A percentile compares a stretch with the other conserved stretches of the same genome.
These are phyloP conservation scores for Neckera pumila DNA, from an alignment of 225 moss, liverwort and hornwort species.

Conservation along the genomic window DNA sequence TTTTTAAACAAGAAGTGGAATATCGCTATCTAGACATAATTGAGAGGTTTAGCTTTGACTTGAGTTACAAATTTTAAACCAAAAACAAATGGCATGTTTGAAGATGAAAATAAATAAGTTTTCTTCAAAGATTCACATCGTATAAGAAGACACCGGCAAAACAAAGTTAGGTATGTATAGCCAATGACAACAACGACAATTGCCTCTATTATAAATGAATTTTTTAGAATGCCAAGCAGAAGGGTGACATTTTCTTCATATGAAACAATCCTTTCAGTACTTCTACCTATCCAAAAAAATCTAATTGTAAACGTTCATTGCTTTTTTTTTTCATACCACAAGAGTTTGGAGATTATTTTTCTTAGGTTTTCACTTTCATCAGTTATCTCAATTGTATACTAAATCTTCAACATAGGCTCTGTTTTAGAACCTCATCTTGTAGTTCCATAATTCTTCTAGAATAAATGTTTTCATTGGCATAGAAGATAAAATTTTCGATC, in stretches of 20 bases:
- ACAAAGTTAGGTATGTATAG: background rate
- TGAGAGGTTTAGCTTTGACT: background rate
- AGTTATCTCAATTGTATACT: background rate
- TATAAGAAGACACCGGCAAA: background rate
- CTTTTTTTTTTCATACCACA: background rate
- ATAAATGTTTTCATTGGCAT: background rate
- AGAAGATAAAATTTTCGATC: background rate
- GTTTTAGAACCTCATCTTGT: background rate
- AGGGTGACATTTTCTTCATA: background rate
- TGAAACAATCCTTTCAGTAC: background rate
- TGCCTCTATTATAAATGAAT: rapidly evolving
- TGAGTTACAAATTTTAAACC: background rate
- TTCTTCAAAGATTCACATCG: background rate
- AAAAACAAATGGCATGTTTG: background rate
- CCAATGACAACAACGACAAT: background rate
- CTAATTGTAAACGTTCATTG: background rate
- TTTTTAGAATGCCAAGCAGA: background rate
- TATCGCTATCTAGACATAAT: background rate
- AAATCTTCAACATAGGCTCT: background rate
- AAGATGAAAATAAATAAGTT: background rate
- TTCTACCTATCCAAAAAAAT: background rate
- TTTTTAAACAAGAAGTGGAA: background rate
- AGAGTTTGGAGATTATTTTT: background rate
- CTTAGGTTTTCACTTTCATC: background rate
- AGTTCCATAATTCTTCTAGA: background rate